Evolutionary conservation across 2,329 filamentous ascomycete genomes (phyloP), one percentile per base, ranked within the genome.

Genomic region (Achaetomium macrosporum): DNA sequence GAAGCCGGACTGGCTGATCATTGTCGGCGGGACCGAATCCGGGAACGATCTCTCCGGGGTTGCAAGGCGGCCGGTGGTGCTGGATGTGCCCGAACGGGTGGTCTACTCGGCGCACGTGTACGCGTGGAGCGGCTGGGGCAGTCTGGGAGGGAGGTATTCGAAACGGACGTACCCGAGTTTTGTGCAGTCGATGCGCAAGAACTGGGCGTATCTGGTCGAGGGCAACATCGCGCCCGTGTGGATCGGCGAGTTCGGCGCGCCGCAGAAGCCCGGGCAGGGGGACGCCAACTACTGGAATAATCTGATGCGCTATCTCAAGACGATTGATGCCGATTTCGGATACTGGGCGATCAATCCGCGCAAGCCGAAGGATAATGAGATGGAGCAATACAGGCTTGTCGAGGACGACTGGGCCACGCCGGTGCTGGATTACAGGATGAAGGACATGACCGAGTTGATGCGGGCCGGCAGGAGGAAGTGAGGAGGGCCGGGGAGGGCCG

Each of bases 41-140:
- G 77, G 79, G 51, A 87, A 87, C 66, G 82, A 87, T 66, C 71
- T 86, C 31, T 73, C 74, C 1, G 81, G 79, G 5, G 83, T 76
- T 3, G 68, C 69, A 3, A 63, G 66, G 15, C 75, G 82, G 13
- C 83, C 83, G 2, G 71, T 87, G n/a, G 66, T 68, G 43, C 75
- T 87, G 42, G 75, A 79, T 53, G 65, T 81, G 7, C 68, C 74
- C 7, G 65, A 79, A 60, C 72, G 75, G 20, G 73, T 87, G 25
- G 83, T 87, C 31, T 87, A 87, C 69, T 84, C 82, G 54, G 77
- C 81, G 2, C 84, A 87, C 65, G 82, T 86, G 19, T 87, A 87
- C 65, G 72, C 75, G 31, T 87, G 84, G 84, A 85, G 82, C 15
- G 84, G 84, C 51, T 87, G 84, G 84, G 82, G 83, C 36, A 80